Evolutionary conservation across 331 rosid genomes (phyloP), one percentile per base, ranked within the genome.

Genomic region (Malus hybrid): DNA sequence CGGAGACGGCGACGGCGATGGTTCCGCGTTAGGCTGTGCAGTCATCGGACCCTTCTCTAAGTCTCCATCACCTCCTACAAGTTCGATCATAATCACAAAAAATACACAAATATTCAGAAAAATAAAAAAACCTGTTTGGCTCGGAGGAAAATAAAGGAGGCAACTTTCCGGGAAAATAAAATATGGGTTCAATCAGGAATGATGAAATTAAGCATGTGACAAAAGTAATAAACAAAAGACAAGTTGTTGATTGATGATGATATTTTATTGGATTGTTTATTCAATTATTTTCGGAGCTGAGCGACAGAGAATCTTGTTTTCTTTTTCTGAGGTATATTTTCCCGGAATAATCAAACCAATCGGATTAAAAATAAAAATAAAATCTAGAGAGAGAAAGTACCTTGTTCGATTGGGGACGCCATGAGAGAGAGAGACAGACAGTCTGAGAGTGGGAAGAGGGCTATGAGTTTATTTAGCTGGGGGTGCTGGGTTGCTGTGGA

Each of bases 1-100:
- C 0, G 97, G 90, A 10, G 99, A 81, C 31, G 95, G 90, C 7
- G 89, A 87, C 9, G 83, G 65, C 31, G 65, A 63, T 6, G 67
- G 84, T 55, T 88, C 96, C 0, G 85, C 81, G 64, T 44, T 60
- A 3, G 72, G 67, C 13, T 80, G 9, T 65, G 86, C 60, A 70
- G 83, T 74, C 86, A 84, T 75, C 76, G 61, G 33, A 29, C 80
- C 87, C 61, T 76, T 76, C 84, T 86, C 87, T 27, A 61, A 69
- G 66, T 84, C 93, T 62, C 79, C 85, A 78, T 83, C 89, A 70
- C 60, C 85, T 79, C 80, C 90, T 81, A 70, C 74, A 46, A 52
- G 70, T 48, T 71, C 68, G 57, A 70, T 44, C 14, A 44, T 44
- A 29, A 13, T 62, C 67, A 62, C 67, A 61, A 61, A 61, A 61